Base-by-base conservation (phyloP, 495 filamentous ascomycete species). In the Friedmanniomyces endolithicus region DNA sequence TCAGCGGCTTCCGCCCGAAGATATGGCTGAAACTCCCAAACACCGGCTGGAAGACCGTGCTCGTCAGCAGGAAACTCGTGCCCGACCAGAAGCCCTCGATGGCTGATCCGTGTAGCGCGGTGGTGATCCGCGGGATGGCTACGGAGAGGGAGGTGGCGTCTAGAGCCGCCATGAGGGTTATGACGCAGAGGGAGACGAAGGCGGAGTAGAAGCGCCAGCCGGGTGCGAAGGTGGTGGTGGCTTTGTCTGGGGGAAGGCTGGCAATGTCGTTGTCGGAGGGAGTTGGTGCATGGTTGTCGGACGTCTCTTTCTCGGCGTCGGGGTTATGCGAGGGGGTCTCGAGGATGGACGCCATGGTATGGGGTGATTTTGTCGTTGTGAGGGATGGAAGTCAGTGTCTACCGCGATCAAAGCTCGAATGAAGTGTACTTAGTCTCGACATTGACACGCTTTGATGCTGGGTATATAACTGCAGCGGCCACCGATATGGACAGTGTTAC, bases 131-230 rank as follows among this genome's bases (percentile, higher is more conserved):
- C 1, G 85, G 84, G 43, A 89, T 64, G 3, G 86, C 85, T 20
- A 88, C 83, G 8, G 80, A 82, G 16, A 88, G 71, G 1, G 81
- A 85, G 2, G 86, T 88, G 0, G 82, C 83, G 67, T 89, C 85
- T 19, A 89, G 69, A 23, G 86, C 83, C 6, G 78, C 81, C 71
- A 83, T 82, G 33, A 88, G 67, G 0, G 78, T 77, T 23, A 87
- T 72, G 8, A 83, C 71, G 20, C 73, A 70, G 40, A 88, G 71
- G 0, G 82, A 79, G 22, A 64, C 31, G 59, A 84, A 81, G n/a
- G 75, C 75, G 23, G 61, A 7, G 17, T 65, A 58, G 53, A 73
- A 71, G 17, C 67, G 55, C 62, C 62, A 68, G 55, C 62, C 67
- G 27, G 71, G 68, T 11, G 66, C 63, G 63, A 73, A 73, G 16